These are phyloP conservation scores for Hanseniaspora guilliermondii DNA, from an alignment of 805 yeast genomes.

Conservation along the genomic window DNA sequence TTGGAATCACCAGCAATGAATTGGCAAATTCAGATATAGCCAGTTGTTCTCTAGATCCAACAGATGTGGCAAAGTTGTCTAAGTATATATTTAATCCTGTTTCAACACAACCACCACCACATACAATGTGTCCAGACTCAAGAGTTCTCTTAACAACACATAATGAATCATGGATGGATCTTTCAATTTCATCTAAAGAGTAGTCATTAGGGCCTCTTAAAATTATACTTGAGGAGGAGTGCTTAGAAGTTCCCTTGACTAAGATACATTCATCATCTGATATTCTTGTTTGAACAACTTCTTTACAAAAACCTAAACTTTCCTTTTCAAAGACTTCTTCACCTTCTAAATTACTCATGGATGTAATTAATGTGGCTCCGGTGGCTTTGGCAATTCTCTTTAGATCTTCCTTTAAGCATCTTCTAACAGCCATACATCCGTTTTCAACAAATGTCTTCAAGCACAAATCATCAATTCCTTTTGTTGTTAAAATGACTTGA, in stretches of 20 bases:
- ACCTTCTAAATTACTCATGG: slow-evolving; percentile 88
- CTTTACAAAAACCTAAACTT: slow-evolving; percentile 79
- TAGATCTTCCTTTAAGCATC: slow-evolving; percentile 93
- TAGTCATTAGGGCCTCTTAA: slow-evolving; percentile 93
- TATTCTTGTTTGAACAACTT: slow-evolving; percentile 77
- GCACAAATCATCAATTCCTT: slow-evolving; percentile 89
- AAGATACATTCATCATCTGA: slow-evolving; percentile 96
- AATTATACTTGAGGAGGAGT: slow-evolving; percentile 81
- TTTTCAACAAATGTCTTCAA: slow-evolving; percentile 83
- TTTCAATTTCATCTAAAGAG: slow-evolving; percentile 94
- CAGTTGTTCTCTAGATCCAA: slow-evolving; percentile 92
- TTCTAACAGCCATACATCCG: slow-evolving; percentile 88
- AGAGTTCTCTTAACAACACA: slow-evolving; percentile 91
- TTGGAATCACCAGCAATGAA: slow-evolving; percentile 83
- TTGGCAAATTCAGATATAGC: slow-evolving; percentile 96
- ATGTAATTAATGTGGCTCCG: slow-evolving; percentile 81
- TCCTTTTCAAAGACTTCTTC: slow-evolving; percentile 82
- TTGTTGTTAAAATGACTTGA: slow-evolving; percentile 81
- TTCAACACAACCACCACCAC: slow-evolving; percentile 99
- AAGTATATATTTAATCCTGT: slow-evolving; percentile 86
- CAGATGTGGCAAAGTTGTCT: slow-evolving; percentile 95
- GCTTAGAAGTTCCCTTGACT: slow-evolving; percentile 79
- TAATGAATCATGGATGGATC: slow-evolving; percentile 88
- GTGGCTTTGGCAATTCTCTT: slow-evolving; percentile 96
- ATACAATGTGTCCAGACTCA: slow-evolving; percentile 88